Evolutionary conservation across 306 rosid genomes (phyloP), one percentile per base, ranked within the genome.

Genomic region (Carpinus fangiana): DNA sequence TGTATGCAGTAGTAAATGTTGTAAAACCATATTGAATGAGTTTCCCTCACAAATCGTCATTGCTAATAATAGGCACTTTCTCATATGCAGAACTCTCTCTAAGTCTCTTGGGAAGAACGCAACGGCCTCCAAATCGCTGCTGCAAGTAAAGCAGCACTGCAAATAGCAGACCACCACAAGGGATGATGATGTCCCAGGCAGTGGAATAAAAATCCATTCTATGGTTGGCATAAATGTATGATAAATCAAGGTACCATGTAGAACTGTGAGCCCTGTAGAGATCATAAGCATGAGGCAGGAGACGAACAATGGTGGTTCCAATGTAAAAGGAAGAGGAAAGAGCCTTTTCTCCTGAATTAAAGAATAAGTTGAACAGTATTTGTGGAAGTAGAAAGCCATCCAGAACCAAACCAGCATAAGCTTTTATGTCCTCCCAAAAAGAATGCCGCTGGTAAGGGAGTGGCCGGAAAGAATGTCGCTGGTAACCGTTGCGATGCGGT

Each of bases 321-420:
- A 78, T 17, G 72, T 92, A 94, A 73, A 89, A 92, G 62, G 73
- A 69, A 75, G 78, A 80, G 21, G 89, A 46, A 17, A 94, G 82
- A 64, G 90, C 73, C 62, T 79, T 86, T 84, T 83, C 92, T 57
- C 89, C 86, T 7, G 97, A 81, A 66, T 86, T 88, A 7, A 48
- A 52, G 46, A 87, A 57, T 45, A 87, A 8, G 89, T 89, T 92
- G 74, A 92, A 84, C 36, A 90, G 76, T 67, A 92, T 79, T 76
- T 94, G 97, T 0, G 98, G 98, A 48, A 94, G 85, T 17, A 94
- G 89, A 82, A 94, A 94, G 65, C 97, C 91, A 80, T 90, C 97
- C 62, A 80, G 82, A 83, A 89, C 82, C 77, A 94, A 73, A 72
- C 97, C 92, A 4, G 90, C 96, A 66, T 82, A 87, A 13, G 95